Evolutionary conservation across 257 asterid genomes (phyloP), one percentile per base, ranked within the genome.

Genomic region (Vinca minor): DNA sequence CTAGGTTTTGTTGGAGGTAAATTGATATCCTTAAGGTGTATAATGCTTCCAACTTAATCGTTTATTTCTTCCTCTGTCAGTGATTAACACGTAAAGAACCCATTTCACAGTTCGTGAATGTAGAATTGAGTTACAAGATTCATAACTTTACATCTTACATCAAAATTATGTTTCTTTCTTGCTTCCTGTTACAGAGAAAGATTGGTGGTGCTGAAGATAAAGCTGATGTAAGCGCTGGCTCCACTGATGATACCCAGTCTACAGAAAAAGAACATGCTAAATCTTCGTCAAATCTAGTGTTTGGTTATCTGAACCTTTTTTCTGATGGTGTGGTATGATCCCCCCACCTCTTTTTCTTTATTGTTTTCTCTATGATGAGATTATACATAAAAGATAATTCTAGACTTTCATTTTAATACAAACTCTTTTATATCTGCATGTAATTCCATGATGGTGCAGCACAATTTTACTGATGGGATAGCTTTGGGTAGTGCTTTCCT

Each of bases 401-500:
- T n/a, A n/a, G n/a, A 3, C 11, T 38, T 38, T 38, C 10, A 23
- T n/a, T 63, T 7, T 44, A 59, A 39, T 8, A n/a, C 4, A 44
- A 20, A n/a, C 11, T 54, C 5, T 12, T 63, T 10, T 65, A 59
- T 67, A 63, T 41, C 71, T 69, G 54, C 53, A 66, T 54, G 44
- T 63, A 57, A 20, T 63, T 73, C 39, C 72, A 31, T 59, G 45
- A 60, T 73, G 76, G 41, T 61, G 66, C 95, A 92, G 97, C 98
- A 92, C 80, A 92, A 92, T 80, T 92, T 92, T 78, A 92, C 98
- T 48, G 98, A 92, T 74, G 98, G 98, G 66, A 85, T 92, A 95
- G 98, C 98, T 69, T 78, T 92, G 87, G 98, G 98, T 74, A 92
- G 89, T 83, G 98, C 98, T 71, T 92, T 92, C 76, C 93, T 89